Conservation (phyloP, 2,329 filamentous ascomycete genomes). For the Amesomyces nigricolor region DNA sequence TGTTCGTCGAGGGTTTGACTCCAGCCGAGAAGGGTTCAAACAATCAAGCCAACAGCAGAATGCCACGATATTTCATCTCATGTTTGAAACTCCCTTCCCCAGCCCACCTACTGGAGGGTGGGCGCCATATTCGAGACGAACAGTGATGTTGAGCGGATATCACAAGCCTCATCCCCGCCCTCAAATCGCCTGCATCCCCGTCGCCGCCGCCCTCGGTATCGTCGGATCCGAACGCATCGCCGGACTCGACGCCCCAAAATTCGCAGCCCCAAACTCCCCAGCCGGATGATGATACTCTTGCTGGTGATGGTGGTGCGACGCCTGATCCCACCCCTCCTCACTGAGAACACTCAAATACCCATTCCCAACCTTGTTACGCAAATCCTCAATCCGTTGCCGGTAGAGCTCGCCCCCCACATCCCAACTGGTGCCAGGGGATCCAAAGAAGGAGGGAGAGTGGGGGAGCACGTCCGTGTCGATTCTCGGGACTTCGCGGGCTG, state of each 20-base stretch:
- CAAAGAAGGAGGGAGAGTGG: constrained; percentile 31
- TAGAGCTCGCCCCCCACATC: constrained; percentile 71
- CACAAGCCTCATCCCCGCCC: not conserved
- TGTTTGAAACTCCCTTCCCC: not conserved
- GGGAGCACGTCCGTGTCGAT: constrained; percentile 36
- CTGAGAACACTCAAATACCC: constrained; percentile 82
- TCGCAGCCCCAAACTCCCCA: constrained; percentile 31
- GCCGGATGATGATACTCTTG: constrained; percentile 33
- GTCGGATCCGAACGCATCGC: constrained; percentile 33
- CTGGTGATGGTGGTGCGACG: constrained; percentile 29
- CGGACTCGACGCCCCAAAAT: constrained; percentile 35
- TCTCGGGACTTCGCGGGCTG: constrained; percentile 33
- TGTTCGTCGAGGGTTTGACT: not conserved
- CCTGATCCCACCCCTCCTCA: constrained; percentile 63
- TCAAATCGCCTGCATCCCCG: constrained; percentile 45
- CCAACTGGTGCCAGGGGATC: constrained; percentile 42
- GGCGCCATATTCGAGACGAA: not conserved
- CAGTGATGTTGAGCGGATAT: constrained; percentile 12
- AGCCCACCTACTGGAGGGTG: no score
- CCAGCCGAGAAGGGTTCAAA: not conserved
- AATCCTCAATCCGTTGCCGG: constrained; percentile 77
- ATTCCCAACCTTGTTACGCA: constrained; percentile 79
- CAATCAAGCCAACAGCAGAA: not conserved
- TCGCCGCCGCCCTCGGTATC: constrained; percentile 32
- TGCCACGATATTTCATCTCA: not conserved